phyloP scores from a whole-genome alignment of 2,329 filamentous ascomycete genomes.

The Chaetothyriales sp. region DNA sequence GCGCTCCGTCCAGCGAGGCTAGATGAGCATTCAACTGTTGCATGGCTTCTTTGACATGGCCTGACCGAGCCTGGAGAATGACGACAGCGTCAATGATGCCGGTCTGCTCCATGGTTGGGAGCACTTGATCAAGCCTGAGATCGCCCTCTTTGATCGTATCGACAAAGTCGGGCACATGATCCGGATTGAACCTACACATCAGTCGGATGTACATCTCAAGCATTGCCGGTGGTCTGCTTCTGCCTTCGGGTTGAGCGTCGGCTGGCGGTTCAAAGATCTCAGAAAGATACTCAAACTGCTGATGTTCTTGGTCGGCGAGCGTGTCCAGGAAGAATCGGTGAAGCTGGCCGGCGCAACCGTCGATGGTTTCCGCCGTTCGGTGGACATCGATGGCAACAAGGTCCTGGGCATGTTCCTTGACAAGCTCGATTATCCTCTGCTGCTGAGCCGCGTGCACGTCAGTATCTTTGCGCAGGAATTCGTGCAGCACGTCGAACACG shows the following conservation, averaged over 20 bases:
- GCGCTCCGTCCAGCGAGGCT: conserved; percentile 59
- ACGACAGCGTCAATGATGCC: conserved; percentile 88
- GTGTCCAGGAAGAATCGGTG: conserved; percentile 51
- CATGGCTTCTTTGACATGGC: conserved; percentile 71
- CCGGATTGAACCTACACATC: conserved; percentile 73
- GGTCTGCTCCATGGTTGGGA: conserved; percentile 77
- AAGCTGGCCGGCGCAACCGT: conserved; percentile 45
- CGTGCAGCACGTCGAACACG: conserved; percentile 64
- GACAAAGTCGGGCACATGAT: conserved; percentile 74
- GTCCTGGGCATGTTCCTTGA: conserved; percentile 49
- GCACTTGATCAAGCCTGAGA: conserved; percentile 59
- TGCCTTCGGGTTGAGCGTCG: conserved; percentile 16
- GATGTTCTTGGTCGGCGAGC: conserved; percentile 43
- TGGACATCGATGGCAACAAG: conserved; percentile 53
- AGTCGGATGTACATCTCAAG: conserved; percentile 75
- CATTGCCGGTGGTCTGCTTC: conserved; percentile 28
- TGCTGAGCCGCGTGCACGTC: conserved; percentile 54
- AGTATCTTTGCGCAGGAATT: conserved; percentile 53
- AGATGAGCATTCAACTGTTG: conserved; percentile 68
- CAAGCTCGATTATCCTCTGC: conserved; percentile 52
- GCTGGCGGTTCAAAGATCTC: conserved; percentile 53
- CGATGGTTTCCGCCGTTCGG: conserved; percentile 50
- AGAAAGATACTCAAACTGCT: conserved; percentile 62
- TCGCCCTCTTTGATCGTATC: conserved; percentile 60
- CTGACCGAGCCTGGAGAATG: conserved; percentile 76